A percentile compares a stretch with the other conserved stretches of the same genome.
Evolutionary conservation across 345 rosid species (phyloP).

Genomic region (Abelmoschus esculentus): DNA sequence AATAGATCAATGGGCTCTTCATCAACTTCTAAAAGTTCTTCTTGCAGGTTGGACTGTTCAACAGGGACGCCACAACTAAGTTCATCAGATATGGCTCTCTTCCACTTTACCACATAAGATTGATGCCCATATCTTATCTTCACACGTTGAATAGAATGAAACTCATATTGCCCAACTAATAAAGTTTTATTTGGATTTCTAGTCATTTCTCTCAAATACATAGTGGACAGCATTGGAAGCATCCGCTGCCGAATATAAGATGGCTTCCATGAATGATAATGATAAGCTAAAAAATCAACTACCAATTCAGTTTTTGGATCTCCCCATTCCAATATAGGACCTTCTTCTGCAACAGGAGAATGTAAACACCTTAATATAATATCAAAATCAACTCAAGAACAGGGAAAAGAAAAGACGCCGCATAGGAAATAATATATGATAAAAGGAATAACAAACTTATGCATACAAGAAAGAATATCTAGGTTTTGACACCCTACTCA

Average conservation of each 20-base stretch:
- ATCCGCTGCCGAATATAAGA: constrained; percentile 65
- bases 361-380: constrained; percentile 4
- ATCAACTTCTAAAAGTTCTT: constrained; percentile 36
- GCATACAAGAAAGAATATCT: not conserved
- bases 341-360: constrained; percentile 28
- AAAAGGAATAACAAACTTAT: not conserved
- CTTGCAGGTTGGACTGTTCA: constrained; percentile 28
- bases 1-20: constrained; percentile 41
- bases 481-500: not conserved
- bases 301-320: constrained; percentile 68
- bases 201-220: constrained; percentile 63
- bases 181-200: constrained; percentile 30
- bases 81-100: constrained; percentile 32
- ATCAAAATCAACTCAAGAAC: not conserved
- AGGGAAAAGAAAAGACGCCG: not conserved
- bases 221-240: constrained; percentile 75
- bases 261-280: constrained; percentile 58
- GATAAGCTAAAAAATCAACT: constrained; percentile 68
- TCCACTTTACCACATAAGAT: constrained; percentile 69
- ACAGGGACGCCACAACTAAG: constrained; percentile 19
- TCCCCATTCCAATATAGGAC: constrained; percentile 48
- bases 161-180: constrained; percentile 58
- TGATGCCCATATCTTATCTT: constrained; percentile 62
- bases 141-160: constrained; percentile 63
- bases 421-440: not conserved